phyloP scores from a whole-genome alignment of 75 land plant genomes.

The Pinus taeda region DNA sequence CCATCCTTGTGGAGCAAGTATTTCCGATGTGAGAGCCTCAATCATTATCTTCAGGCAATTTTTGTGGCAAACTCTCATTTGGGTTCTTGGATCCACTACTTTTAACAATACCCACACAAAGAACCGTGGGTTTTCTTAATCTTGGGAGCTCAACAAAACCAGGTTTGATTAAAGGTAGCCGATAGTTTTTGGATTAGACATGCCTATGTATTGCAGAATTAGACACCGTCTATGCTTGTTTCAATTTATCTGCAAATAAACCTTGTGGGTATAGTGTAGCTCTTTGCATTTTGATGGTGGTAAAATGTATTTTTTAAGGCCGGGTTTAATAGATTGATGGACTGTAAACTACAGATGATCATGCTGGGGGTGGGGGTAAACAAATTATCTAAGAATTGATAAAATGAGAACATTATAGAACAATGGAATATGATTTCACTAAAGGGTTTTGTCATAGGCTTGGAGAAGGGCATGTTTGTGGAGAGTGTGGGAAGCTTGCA shows the following conservation, averaged over 20 bases:
- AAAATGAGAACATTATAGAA: constrained; percentile 17
- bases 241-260: too few relatives aligned
- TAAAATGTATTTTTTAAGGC: background rate
- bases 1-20: too few relatives aligned
- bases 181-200: too few relatives aligned
- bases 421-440: constrained; percentile 22
- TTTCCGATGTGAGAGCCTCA: too few relatives aligned
- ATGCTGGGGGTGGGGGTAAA: background rate
- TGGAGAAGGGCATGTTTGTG: constrained; percentile 73
- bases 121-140: background rate
- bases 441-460: constrained; percentile 43
- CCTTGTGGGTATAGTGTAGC: background rate
- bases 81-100: background rate
- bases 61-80: background rate
- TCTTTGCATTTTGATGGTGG: background rate
- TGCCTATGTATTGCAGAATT: too few relatives aligned
- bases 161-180: too few relatives aligned
- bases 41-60: background rate
- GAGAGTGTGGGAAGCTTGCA: constrained; percentile 49
- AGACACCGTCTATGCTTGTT: too few relatives aligned
- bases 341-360: background rate
- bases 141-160: background rate
- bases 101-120: background rate
- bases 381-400: background rate
- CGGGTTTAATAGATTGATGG: background rate